These are phyloP conservation scores for Fraxinus quadrangulata DNA, from an alignment of 257 asterid species.

Conservation along the genomic window DNA sequence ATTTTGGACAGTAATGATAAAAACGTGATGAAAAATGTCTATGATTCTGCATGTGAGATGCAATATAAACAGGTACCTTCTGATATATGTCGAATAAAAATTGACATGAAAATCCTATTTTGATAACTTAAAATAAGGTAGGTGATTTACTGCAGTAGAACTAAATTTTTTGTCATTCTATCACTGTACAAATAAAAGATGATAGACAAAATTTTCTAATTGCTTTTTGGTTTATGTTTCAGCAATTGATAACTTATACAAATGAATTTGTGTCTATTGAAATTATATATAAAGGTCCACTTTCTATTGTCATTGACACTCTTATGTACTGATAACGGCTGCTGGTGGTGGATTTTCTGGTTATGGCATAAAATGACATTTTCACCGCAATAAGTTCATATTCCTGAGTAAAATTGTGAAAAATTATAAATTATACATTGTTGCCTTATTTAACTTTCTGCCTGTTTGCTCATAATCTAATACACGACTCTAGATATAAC, in stretches of 20 bases:
- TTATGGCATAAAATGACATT: neutral
- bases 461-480: neutral
- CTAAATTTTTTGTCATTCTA: neutral
- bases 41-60: neutral
- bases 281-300: neutral
- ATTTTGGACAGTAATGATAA: neutral
- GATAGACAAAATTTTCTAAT: neutral
- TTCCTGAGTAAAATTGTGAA: neutral
- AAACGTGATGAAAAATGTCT: neutral
- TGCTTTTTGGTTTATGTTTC: neutral
- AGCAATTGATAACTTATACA: neutral
- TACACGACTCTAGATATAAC: neutral
- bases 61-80: neutral
- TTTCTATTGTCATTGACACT: neutral
- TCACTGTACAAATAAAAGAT: neutral
- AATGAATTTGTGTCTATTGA: neutral
- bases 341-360: neutral
- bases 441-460: neutral
- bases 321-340: neutral
- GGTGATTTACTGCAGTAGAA: neutral
- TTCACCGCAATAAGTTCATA: neutral
- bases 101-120: neutral
- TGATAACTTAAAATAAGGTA: neutral
- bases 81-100: neutral
- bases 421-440: neutral